A percentile compares a stretch with the other conserved stretches of the same genome.
These are phyloP conservation scores for Karstenula rhodostoma DNA, from an alignment of 2,329 filamentous ascomycete genomes.

Conservation along the genomic window DNA sequence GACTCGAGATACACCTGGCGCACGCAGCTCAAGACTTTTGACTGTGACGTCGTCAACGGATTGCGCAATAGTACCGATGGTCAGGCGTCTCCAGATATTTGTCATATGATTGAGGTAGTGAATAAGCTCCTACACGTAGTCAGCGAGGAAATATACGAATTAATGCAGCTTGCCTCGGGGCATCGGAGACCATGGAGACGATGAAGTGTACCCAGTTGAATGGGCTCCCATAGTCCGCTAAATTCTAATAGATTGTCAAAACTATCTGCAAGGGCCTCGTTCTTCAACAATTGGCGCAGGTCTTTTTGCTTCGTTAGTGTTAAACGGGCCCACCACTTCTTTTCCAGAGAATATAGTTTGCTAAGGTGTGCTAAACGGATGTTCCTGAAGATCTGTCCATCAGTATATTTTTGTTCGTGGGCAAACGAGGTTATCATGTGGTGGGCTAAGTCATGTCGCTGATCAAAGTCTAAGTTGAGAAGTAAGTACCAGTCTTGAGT, in stretches of 20 bases:
- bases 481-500: background rate
- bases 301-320: slow-evolving; percentile 22
- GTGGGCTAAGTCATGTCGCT: background rate
- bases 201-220: slow-evolving; percentile 25
- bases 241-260: slow-evolving; percentile 21
- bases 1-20: slow-evolving; percentile 13
- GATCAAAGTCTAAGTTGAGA: background rate
- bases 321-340: slow-evolving; percentile 24
- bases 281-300: slow-evolving; percentile 22
- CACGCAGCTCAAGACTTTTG: slow-evolving; percentile 18
- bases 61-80: slow-evolving; percentile 1
- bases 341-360: slow-evolving; percentile 13
- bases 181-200: slow-evolving; percentile 19
- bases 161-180: slow-evolving; percentile 19
- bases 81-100: slow-evolving; percentile 12
- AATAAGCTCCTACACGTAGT: slow-evolving; percentile 15
- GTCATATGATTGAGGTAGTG: slow-evolving; percentile 18
- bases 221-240: slow-evolving; percentile 19
- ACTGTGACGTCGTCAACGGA: slow-evolving; percentile 20
- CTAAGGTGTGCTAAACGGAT: slow-evolving; percentile 18
- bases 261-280: slow-evolving; percentile 7
- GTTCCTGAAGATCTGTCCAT: slow-evolving; percentile 27
- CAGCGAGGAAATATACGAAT: background rate
- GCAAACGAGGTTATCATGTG: slow-evolving; percentile 10
- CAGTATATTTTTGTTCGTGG: slow-evolving; percentile 24